A percentile compares a stretch with the other conserved stretches of the same genome.
Evolutionary conservation across 257 asterid species (phyloP).

Genomic region (Jaltomata sinuosa): DNA sequence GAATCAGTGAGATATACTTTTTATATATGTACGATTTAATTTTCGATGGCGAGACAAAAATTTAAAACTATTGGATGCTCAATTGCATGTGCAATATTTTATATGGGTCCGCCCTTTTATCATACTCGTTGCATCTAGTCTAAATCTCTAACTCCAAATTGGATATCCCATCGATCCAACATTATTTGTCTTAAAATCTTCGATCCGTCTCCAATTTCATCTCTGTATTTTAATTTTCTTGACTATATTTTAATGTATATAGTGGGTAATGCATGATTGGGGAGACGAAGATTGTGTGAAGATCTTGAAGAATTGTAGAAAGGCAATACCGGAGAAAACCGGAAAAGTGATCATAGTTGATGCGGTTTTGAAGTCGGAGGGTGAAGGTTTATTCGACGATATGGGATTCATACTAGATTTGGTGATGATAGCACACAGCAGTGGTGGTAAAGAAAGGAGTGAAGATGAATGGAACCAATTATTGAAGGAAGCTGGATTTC

Average conservation of each 20-base stretch:
- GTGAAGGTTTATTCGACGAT: neutral
- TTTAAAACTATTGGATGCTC: too few relatives aligned
- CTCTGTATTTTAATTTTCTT: too few relatives aligned
- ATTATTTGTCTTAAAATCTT: too few relatives aligned
- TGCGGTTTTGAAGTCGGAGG: neutral
- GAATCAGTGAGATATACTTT: too few relatives aligned
- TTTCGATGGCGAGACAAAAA: too few relatives aligned
- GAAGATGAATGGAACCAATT: slow-evolving; percentile 2
- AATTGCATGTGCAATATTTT: too few relatives aligned
- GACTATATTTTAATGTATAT: neutral
- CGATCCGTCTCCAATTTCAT: too few relatives aligned
- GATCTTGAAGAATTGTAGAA: neutral
- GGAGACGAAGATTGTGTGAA: slow-evolving; percentile 12
- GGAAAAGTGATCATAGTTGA: slow-evolving; percentile 8
- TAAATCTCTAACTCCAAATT: too few relatives aligned
- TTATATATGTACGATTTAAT: too few relatives aligned
- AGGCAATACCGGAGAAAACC: neutral
- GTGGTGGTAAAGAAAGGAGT: slow-evolving; percentile 2
- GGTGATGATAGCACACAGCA: neutral
- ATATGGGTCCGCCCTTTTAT: too few relatives aligned
- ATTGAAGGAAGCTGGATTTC: slow-evolving; percentile 3
- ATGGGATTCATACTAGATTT: neutral
- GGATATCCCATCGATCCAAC: too few relatives aligned
- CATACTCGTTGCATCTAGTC: too few relatives aligned
- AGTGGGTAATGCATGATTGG: slow-evolving; percentile 9